A percentile compares a stretch with the other conserved stretches of the same genome.
Evolutionary conservation across 208 protist genomes (phyloP).

Genomic region (Herpetomonas muscarum): DNA sequence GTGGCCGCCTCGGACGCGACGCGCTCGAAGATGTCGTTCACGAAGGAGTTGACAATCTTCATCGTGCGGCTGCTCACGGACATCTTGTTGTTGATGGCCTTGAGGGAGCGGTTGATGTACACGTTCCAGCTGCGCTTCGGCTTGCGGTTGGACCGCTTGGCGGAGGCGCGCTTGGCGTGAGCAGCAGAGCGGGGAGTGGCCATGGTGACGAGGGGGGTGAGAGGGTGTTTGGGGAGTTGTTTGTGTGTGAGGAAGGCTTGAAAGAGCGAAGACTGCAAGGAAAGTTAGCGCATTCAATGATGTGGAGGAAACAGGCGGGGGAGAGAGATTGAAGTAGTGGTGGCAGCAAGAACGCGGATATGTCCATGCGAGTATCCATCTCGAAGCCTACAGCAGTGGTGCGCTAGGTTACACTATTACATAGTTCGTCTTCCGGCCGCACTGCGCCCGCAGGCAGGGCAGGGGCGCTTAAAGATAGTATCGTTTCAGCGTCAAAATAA

Average conservation of each 20-base stretch:
- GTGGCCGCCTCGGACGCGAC: constrained; percentile 92
- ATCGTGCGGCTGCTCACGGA: constrained; percentile 95
- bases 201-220: constrained; percentile 24
- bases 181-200: constrained; percentile 44
- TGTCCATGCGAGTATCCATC: too few relatives aligned
- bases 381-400: too few relatives aligned
- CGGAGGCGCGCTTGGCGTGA: constrained; percentile 16
- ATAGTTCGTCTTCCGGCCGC: too few relatives aligned
- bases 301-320: background rate
- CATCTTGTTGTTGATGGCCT: constrained; percentile 95
- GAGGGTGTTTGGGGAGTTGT: background rate
- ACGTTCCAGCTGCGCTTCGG: constrained; percentile 80
- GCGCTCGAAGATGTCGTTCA: constrained; percentile 97
- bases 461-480: too few relatives aligned
- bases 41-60: constrained; percentile 98
- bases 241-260: background rate
- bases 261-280: background rate
- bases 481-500: too few relatives aligned
- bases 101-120: constrained; percentile 92
- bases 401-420: too few relatives aligned
- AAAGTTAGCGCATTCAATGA: background rate
- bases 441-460: too few relatives aligned
- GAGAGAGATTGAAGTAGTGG: background rate
- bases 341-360: background rate
- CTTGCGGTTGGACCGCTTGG: constrained; percentile 62